phyloP scores from a whole-genome alignment of 768 basidiomycete species.

The Leucosporidium scottii region DNA sequence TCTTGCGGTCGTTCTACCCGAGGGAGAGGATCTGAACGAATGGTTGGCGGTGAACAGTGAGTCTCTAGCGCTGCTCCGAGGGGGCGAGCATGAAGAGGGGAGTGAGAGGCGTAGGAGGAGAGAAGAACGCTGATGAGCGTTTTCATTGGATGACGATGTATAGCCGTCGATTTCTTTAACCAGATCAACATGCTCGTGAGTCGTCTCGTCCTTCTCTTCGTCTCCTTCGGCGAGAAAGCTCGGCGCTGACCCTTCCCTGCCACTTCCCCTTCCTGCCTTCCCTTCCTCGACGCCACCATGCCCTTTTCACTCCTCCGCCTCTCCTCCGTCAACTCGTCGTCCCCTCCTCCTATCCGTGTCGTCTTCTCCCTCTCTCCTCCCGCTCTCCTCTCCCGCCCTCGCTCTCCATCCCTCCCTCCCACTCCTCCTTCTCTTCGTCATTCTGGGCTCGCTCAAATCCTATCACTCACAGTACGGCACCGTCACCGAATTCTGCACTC shows the following conservation, averaged over 20 bases:
- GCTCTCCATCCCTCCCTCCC: too few species aligned
- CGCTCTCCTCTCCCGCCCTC: not conserved
- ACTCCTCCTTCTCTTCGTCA: not conserved
- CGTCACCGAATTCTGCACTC: constrained; percentile 94
- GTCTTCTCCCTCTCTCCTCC: too few species aligned
- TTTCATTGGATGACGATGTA: too few species aligned
- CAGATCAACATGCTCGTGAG: constrained; percentile 84
- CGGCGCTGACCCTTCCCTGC: not conserved
- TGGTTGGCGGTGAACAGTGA: constrained; percentile 99
- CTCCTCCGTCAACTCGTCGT: too few species aligned
- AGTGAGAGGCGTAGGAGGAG: too few species aligned
- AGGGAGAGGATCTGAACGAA: constrained; percentile 94
- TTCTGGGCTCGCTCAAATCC: too few species aligned
- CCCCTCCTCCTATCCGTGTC: too few species aligned
- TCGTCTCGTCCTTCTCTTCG: too few species aligned
- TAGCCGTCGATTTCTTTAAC: constrained; percentile 99
- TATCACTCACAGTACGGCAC: constrained; percentile 63
- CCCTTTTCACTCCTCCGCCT: too few species aligned
- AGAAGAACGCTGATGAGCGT: too few species aligned
- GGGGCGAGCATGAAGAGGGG: not conserved
- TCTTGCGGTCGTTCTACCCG: constrained; percentile 84
- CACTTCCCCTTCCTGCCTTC: not conserved
- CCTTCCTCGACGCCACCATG: too few species aligned
- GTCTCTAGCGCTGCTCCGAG: constrained; percentile 32
- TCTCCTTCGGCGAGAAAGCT: too few species aligned